Base-by-base conservation (phyloP, 148 eudicot genomes). In the Chenopodium formosanum region DNA sequence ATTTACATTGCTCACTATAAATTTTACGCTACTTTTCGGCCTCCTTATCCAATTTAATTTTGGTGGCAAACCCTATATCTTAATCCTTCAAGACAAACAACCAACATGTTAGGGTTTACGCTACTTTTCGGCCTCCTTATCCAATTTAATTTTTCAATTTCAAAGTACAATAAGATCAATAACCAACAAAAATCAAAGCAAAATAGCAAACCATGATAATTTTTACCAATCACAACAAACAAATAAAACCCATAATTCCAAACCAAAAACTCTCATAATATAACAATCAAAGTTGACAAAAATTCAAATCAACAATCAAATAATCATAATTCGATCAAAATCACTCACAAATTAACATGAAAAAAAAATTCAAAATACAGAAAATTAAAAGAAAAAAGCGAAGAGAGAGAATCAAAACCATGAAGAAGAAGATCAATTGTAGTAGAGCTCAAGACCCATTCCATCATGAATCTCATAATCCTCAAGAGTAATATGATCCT, bases 391-490 rank as follows among this genome's bases (percentile, higher is more conserved):
- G 14, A 12, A 16, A 40, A 29, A 29, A 67, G 19, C 32, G 37
- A 67, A 50, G 12, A 13, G 14, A 50, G 3, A 9, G 53, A 50
- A 9, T 50, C 12, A 50, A 11, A 67, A 67, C 70, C 34, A 73
- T 22, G 14, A 19, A 72, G 27, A 12, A n/a, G 1, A 13, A 1
- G 53, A 70, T 77, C 77, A 95, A n/a, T 93, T 91, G 93, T 95
- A 95, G 90, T 95, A 95, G 82, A 95, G 96, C 82, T 95, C 98
- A 68, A 95, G 98, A 70, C 97, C 98, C 97, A 94, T 94, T 87
- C 98, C 98, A 71, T 95, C 98, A 74, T 93, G 98, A 70, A 95
- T 93, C 89, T 95, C 98, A 80, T 95, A 95, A 82, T 95, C 97
- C 73, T 73, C 70, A 50, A 95, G 93, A 70, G 98, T 95, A 76